Percentiles rank a stretch among this genome's conserved stretches.
These are phyloP conservation scores for Arthroderma sp. DNA, from an alignment of 2,329 filamentous ascomycete genomes.

Conservation along the genomic window DNA sequence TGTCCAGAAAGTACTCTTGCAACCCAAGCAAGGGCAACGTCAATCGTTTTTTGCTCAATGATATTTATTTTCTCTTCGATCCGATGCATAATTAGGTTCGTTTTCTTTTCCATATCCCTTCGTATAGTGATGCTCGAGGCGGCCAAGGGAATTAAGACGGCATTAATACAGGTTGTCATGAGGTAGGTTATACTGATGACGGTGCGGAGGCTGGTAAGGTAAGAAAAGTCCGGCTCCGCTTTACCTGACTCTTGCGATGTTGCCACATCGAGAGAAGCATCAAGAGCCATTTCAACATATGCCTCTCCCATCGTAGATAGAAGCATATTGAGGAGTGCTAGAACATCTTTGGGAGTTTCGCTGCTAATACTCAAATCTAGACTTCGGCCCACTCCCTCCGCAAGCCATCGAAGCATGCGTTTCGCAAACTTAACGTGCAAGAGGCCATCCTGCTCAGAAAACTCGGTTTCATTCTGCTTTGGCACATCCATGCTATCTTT, in stretches of 20 bases:
- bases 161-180: slow-evolving; percentile 83
- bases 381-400: slow-evolving; percentile 81
- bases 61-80: slow-evolving; percentile 75
- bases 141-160: slow-evolving; percentile 79
- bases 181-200: slow-evolving; percentile 83
- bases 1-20: slow-evolving; percentile 59
- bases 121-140: slow-evolving; percentile 81
- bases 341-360: slow-evolving; percentile 90
- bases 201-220: slow-evolving; percentile 63
- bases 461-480: slow-evolving; percentile 74
- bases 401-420: slow-evolving; percentile 94
- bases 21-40: slow-evolving; percentile 65
- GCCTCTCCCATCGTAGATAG: slow-evolving; percentile 80
- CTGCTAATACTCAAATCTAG: slow-evolving; percentile 76
- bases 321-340: slow-evolving; percentile 67
- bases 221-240: slow-evolving; percentile 73
- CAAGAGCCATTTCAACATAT: slow-evolving; percentile 52
- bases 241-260: slow-evolving; percentile 65
- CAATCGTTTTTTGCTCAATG: slow-evolving; percentile 55
- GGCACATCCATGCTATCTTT: slow-evolving; percentile 50
- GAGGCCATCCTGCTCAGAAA: slow-evolving; percentile 77
- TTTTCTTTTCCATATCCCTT: slow-evolving; percentile 76
- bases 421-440: slow-evolving; percentile 81
- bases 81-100: slow-evolving; percentile 56
- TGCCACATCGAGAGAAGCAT: slow-evolving; percentile 61